Base-by-base conservation (phyloP, 305 asterid species). In the Fraxinus xanthoxyloides region DNA sequence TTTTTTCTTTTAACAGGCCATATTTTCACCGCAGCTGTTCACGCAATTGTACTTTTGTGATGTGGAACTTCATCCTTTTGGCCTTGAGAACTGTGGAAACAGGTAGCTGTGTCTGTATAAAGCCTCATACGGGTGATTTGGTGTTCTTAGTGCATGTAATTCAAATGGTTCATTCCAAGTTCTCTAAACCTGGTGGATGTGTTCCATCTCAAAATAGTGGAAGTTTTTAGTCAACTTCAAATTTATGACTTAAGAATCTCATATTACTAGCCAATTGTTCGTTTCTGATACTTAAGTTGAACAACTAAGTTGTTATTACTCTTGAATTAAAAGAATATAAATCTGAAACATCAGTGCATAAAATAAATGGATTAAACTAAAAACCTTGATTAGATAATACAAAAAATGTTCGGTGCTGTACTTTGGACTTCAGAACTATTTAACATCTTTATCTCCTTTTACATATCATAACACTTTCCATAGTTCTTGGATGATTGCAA, bases 81-180 rank as follows among this genome's bases (percentile, higher is more conserved):
- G 93, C 82, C 92, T 90, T 79, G 80, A 77, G 54, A 90, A 90
- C 80, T 89, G 92, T 77, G 93, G 93, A 87, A 90, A 89, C 80
- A 90, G 93, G 93, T 90, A 63, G n/a, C 30, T 75, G 87, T 86
- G 38, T 19, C 56, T 30, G 21, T 69, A 0, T 28, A 69, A 28
- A 0, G 21, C 75, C 13, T 9, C 23, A 1, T 34, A 28, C 5
- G 40, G 3, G 19, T 65, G 75, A 69, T 69, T 69, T 28, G 75
- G 35, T 5, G 10, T 69, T 69, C 75, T 69, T 67, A 10, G 70
- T 43, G 51, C 59, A 61, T 34, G 30, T 31, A 61, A n/a, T 74
- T 81, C 19, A 75, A 72, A 73, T 9, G 1, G 5, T 7, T 65
- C 0, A 2, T 79, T 63, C 51, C 38, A 23, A 23, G 70, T 59